These are phyloP conservation scores for Russula dissimulans DNA, from an alignment of 768 basidiomycete genomes.

Conservation along the genomic window DNA sequence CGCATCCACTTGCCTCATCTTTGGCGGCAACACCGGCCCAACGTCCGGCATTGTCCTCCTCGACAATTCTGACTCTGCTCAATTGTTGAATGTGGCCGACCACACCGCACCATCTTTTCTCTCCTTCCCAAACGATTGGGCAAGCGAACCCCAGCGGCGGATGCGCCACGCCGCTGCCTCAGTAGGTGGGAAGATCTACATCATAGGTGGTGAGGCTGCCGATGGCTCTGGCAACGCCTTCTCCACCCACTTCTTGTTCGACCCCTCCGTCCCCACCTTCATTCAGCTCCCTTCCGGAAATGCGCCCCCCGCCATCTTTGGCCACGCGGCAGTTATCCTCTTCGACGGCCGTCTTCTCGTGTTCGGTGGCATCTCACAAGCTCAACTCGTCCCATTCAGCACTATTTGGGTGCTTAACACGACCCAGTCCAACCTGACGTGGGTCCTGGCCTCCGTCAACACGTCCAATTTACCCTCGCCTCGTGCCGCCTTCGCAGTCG, in stretches of 20 bases:
- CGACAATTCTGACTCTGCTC: conserved; percentile 53
- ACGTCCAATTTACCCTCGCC: conserved; percentile 39
- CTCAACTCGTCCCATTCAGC: conserved; percentile 43
- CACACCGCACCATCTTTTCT: conserved; percentile 36
- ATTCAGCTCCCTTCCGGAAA: conserved; percentile 41
- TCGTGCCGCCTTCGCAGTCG: conserved; percentile 57
- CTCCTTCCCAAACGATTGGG: conserved; percentile 44
- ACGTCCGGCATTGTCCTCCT: conserved; percentile 44
- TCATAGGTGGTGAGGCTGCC: conserved; percentile 74
- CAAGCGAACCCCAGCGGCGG: conserved; percentile 58
- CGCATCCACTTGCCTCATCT: conserved; percentile 44
- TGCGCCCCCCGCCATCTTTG: conserved; percentile 60
- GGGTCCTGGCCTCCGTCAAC: conserved; percentile 39
- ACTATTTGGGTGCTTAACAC: conserved; percentile 60
- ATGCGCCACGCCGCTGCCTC: conserved; percentile 64
- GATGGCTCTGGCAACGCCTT: conserved; percentile 65
- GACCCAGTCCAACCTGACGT: conserved; percentile 34
- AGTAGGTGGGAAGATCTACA: conserved; percentile 44
- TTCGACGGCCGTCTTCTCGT: conserved; percentile 60
- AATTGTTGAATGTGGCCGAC: conserved; percentile 39
- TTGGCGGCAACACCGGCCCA: conserved; percentile 69
- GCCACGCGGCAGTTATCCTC: conserved; percentile 64
- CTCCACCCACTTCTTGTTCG: conserved; percentile 56
- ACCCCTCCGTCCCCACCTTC: conserved; percentile 43
- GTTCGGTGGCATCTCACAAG: conserved; percentile 58